phyloP scores from a whole-genome alignment of 208 protist genomes.

The Trypanosoma boissoni region DNA sequence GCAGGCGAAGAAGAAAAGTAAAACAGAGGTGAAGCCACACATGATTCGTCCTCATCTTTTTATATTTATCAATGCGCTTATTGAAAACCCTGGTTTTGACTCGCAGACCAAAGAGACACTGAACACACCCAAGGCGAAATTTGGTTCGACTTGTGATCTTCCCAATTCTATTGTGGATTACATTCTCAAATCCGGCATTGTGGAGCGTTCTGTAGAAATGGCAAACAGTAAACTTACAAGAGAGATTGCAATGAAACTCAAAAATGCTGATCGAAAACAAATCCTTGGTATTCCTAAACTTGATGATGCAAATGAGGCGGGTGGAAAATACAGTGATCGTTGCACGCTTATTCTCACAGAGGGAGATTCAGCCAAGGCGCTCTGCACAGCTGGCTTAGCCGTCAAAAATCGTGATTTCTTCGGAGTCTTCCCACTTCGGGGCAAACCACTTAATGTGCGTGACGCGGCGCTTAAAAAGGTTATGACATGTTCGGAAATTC shows the following conservation, averaged over 20 bases:
- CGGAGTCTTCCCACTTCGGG: slow-evolving; percentile 99
- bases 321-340: slow-evolving; percentile 89
- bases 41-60: slow-evolving; percentile 98
- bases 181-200: slow-evolving; percentile 93
- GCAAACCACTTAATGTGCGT: slow-evolving; percentile 99
- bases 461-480: slow-evolving; percentile 95
- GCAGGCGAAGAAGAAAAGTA: slow-evolving; percentile 95
- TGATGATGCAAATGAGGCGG: slow-evolving; percentile 99
- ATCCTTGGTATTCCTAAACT: slow-evolving; percentile 98
- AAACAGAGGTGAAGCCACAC: slow-evolving; percentile 94
- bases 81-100: slow-evolving; percentile 99
- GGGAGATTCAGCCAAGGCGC: slow-evolving; percentile 99
- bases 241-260: slow-evolving; percentile 83
- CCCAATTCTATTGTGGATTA: slow-evolving; percentile 95
- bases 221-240: slow-evolving; percentile 96
- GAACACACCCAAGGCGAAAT: slow-evolving; percentile 92
- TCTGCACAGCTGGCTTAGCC: slow-evolving; percentile 96
- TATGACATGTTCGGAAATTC: slow-evolving; percentile 95
- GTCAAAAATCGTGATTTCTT: slow-evolving; percentile 99
- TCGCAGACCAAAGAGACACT: slow-evolving; percentile 99
- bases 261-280: slow-evolving; percentile 65
- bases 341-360: slow-evolving; percentile 99
- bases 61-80: slow-evolving; percentile 99
- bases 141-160: slow-evolving; percentile 96
- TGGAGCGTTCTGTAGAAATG: slow-evolving; percentile 93